Conservation (phyloP, 176 grass and related monocot genomes). For the Saccharum officinarum region DNA sequence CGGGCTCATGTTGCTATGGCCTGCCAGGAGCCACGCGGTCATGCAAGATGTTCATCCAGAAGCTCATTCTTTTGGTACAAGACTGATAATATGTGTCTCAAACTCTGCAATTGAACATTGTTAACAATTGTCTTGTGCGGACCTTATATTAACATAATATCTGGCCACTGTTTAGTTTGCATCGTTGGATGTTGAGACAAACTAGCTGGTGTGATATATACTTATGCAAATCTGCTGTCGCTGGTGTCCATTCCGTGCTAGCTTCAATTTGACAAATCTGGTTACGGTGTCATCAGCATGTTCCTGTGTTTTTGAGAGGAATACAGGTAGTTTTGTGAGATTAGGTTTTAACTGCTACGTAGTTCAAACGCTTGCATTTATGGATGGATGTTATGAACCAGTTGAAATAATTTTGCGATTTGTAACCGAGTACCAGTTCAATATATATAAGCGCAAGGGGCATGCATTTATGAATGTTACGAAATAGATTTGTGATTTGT, state of each 20-base stretch:
- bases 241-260: background rate
- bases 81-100: background rate
- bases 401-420: background rate
- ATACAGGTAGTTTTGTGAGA: background rate
- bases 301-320: background rate
- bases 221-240: no score
- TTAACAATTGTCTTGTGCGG: background rate
- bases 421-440: background rate
- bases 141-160: background rate
- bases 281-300: background rate
- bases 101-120: background rate
- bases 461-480: background rate
- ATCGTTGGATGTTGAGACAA: background rate
- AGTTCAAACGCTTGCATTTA: slow-evolving; percentile 1
- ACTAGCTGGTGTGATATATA: background rate
- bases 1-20: background rate
- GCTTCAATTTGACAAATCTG: background rate
- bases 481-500: background rate
- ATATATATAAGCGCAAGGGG: background rate
- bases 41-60: slow-evolving; percentile 2
- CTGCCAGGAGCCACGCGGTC: background rate
- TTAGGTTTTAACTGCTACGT: background rate
- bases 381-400: background rate
- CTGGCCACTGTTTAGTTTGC: background rate
- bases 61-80: slow-evolving; percentile 12